Conservation (phyloP, 2,329 filamentous ascomycete species). For the Exophiala bonariae region DNA sequence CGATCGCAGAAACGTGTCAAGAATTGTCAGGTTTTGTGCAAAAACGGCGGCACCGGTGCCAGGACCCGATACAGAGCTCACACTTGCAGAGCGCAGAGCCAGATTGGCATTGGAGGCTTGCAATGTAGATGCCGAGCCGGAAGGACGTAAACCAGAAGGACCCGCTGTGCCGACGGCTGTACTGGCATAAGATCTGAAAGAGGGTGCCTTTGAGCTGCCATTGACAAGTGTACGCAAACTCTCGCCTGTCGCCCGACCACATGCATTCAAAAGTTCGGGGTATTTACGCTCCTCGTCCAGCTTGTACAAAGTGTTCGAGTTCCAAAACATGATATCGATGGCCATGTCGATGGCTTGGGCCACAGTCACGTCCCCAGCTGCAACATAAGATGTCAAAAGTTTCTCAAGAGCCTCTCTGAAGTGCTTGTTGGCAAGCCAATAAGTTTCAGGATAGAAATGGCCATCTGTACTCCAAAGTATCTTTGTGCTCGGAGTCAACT, state of each 20-base stretch:
- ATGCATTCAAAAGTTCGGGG: constrained; percentile 26
- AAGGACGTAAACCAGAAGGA: constrained; percentile 9
- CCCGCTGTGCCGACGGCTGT: constrained; percentile 16
- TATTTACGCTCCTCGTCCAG: constrained; percentile 47
- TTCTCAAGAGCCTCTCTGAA: constrained; percentile 69
- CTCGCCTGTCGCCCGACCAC: constrained; percentile 20
- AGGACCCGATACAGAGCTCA: constrained; percentile 12
- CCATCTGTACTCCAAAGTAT: constrained; percentile 80
- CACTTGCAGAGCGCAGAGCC: constrained; percentile 8
- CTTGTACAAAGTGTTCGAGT: constrained; percentile 73
- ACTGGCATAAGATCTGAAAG: constrained; percentile 21
- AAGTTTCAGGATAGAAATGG: constrained; percentile 77
- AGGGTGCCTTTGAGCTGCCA: constrained; percentile 23
- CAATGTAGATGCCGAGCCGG: constrained; percentile 6
- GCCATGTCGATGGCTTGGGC: constrained; percentile 64
- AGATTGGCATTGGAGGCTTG: constrained; percentile 6
- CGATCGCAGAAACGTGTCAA: constrained; percentile 50
- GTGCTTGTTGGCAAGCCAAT: constrained; percentile 69
- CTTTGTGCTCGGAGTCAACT: constrained; percentile 73
- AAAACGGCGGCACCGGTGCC: constrained; percentile 11
- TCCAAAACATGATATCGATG: constrained; percentile 71
- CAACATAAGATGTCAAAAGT: constrained; percentile 66
- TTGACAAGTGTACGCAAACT: constrained; percentile 28
- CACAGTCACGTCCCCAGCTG: constrained; percentile 61
- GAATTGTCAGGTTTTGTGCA: constrained; percentile 24